Evolutionary conservation across 768 basidiomycete genomes (phyloP), one percentile per base, ranked within the genome.

Genomic region (Pholiota molesta): DNA sequence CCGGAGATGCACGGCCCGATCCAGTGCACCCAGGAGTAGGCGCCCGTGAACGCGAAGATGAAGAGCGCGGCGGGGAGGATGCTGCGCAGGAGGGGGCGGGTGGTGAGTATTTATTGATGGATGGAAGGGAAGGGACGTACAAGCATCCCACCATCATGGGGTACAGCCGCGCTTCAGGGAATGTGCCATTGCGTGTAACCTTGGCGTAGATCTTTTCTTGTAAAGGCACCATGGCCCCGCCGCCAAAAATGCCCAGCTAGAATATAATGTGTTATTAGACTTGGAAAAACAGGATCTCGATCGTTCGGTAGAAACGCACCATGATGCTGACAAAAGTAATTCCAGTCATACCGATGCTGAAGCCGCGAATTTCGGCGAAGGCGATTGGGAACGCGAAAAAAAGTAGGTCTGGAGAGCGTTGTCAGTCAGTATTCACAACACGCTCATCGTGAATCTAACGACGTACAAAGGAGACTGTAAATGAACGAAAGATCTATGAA

Each of bases 311-410:
- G 6, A 58, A 59, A 59, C 77, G 52, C 58, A 80, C 70, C 69
- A 79, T 79, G 60, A 82, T 77, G 61, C 78, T 79, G 60, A 81
- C 67, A 62, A 82, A 83, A 0, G 79, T 74, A 5, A 77, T 72
- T 10, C 81, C 80, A 47, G 73, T 74, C 45, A 80, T 73, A 28
- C 80, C 80, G 5, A 62, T 64, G 59, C 73, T 74, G 68, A 76
- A 81, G 0, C 78, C 77, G 26, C 80, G 73, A 13, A 80, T 70
- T 42, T 78, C 74, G 8, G 64, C 67, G 62, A 79, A 80, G 3
- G 78, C 74, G 58, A 81, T 77, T 1, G 81, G 80, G 70, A 81
- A 79, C 0, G 79, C 80, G 52, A 78, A 77, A 71, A 81, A 80
- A 23, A 80, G 65, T 9, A 79, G 67, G 63, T 81, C 74, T 74